Percentiles rank a stretch among this genome's conserved stretches.
Conservation (phyloP, 768 basidiomycete species). For the Mycena capillaripes region DNA sequence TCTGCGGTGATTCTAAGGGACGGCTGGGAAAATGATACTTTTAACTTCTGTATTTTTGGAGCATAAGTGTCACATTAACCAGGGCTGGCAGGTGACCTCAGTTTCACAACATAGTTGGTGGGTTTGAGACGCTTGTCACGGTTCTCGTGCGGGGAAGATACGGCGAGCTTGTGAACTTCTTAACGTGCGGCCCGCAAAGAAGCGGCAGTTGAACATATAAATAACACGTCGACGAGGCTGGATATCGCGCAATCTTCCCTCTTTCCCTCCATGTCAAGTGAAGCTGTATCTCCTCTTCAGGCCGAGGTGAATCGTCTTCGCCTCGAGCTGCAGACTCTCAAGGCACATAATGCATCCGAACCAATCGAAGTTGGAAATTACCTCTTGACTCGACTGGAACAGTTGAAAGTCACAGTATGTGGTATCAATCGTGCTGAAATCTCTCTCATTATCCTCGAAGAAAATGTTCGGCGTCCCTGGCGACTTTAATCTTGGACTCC, state of each 20-base stretch:
- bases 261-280: background rate
- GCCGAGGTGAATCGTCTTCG: slow-evolving; percentile 62
- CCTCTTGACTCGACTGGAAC: slow-evolving; percentile 71
- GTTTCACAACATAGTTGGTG: no score
- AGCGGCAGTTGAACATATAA: background rate
- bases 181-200: background rate
- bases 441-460: slow-evolving; percentile 51
- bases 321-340: slow-evolving; percentile 58
- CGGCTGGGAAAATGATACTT: no score
- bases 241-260: background rate
- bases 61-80: no score
- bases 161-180: background rate
- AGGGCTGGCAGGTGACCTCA: no score
- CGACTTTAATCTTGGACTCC: slow-evolving; percentile 83
- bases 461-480: slow-evolving; percentile 86
- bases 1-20: no score
- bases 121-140: no score
- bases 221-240: background rate
- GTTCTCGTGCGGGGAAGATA: background rate
- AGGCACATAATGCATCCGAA: slow-evolving; percentile 53
- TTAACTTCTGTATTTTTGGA: no score
- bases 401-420: slow-evolving; percentile 75
- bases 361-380: slow-evolving; percentile 70
- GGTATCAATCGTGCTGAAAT: background rate
- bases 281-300: slow-evolving; percentile 46